Base-by-base conservation (phyloP, 306 rosid genomes). In the Gynostemma pentaphyllum region DNA sequence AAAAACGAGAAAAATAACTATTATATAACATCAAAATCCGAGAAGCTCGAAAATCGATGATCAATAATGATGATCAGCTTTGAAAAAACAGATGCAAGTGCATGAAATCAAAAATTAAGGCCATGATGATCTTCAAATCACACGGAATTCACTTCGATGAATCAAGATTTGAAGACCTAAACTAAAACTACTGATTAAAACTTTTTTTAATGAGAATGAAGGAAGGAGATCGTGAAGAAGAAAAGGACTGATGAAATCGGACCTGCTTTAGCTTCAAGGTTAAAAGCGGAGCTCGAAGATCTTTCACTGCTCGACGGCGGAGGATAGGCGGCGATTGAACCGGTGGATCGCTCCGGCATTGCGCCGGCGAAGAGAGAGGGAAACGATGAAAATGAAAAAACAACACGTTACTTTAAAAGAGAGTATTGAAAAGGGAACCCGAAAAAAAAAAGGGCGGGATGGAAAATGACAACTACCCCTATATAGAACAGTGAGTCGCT, bases 231-330 rank as follows among this genome's bases (percentile, higher is more conserved):
- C 27, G 27, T 29, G 12, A 23, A 16, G n/a, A 11, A n/a, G 23
- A 37, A 12, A 23, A 19, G 51, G 45, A 62, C 27, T n/a, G n/a
- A n/a, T 29, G 1, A 49, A 46, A 11, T 9, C n/a, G 27, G 22
- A 83, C 88, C 85, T 77, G 79, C 85, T 72, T 80, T 82, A 4
- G 69, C 67, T 50, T 82, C 84, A 47, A 69, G 68, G 0, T 73
- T 85, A 15, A 85, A 78, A 18, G 88, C 92, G 8, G 86, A 82
- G 81, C 84, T 82, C 2, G 86, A 85, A 34, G 92, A 82, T 71
- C 76, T 71, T 62, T 85, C 92, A 16, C 92, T 85, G 74, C 92
- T 85, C 0, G 92, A 82, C 41, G 88, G 92, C 57, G 75, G 55
- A 66, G 85, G 80, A 68, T 75, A 69, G 11, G 87, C 87, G 0